phyloP scores from a whole-genome alignment of 495 filamentous ascomycete genomes.

The Xylaria longipes region DNA sequence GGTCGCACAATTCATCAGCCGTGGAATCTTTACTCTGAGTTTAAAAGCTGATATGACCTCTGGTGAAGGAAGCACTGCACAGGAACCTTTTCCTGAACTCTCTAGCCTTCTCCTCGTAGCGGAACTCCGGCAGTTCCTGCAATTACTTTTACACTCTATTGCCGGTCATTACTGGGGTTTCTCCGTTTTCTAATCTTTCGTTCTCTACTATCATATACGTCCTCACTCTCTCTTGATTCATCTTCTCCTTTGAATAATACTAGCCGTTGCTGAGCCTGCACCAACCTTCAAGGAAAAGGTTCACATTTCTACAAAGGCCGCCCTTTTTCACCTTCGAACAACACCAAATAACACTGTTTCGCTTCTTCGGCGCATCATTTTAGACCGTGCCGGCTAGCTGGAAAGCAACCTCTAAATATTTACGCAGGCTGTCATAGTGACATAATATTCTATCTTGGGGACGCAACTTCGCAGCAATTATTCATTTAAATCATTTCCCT shows the following conservation, averaged over 20 bases:
- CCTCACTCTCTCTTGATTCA: neutral
- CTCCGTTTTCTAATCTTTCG: neutral
- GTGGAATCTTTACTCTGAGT: slow-evolving; percentile 1
- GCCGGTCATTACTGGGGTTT: neutral
- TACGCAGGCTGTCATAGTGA: neutral
- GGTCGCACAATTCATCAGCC: slow-evolving; percentile 12
- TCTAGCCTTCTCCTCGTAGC: slow-evolving; percentile 54
- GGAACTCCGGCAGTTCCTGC: slow-evolving; percentile 62
- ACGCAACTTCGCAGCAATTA: neutral
- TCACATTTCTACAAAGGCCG: neutral
- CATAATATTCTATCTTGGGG: neutral
- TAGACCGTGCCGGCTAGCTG: neutral
- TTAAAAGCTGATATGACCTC: slow-evolving; percentile 22
- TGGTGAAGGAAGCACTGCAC: neutral
- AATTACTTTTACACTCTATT: slow-evolving; percentile 27
- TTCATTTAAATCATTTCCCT: neutral
- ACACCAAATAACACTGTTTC: neutral
- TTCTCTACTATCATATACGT: neutral
- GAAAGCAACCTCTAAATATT: neutral
- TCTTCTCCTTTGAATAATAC: neutral
- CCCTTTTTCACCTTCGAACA: neutral
- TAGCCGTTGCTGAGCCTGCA: neutral
- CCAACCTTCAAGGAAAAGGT: neutral
- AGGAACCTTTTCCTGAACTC: slow-evolving; percentile 35
- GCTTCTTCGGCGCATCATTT: neutral